Conservation (phyloP, 108 stramenopile genomes). For the Cylindrotheca closterium region DNA sequence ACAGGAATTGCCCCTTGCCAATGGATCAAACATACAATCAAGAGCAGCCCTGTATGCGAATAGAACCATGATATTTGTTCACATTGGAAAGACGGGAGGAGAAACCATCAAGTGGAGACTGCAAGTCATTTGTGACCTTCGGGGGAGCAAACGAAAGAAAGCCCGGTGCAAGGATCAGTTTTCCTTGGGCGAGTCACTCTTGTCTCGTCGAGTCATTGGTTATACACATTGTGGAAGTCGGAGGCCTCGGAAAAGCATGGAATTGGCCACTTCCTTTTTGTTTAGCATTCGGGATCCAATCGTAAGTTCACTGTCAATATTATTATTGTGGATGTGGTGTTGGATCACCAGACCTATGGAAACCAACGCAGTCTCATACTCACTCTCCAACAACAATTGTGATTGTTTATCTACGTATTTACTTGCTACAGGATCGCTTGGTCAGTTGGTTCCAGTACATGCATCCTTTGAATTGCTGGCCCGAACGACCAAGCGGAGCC, state of each 20-base stretch:
- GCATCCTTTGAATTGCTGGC: conserved; percentile 29
- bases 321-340: too few species aligned
- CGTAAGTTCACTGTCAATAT: not conserved
- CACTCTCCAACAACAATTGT: too few species aligned
- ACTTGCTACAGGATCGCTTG: conserved; percentile 15
- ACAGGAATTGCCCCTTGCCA: too few species aligned
- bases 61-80: conserved; percentile 34
- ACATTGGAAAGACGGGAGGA: conserved; percentile 38
- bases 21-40: too few species aligned
- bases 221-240: conserved; percentile 25
- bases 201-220: conserved; percentile 10
- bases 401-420: too few species aligned
- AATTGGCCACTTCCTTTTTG: conserved; percentile 18
- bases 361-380: too few species aligned
- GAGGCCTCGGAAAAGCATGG: conserved; percentile 1
- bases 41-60: too few species aligned
- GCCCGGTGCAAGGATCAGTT: conserved; percentile 18
- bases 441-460: conserved; percentile 37
- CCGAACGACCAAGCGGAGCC: conserved; percentile 19
- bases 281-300: conserved; percentile 33
- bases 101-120: conserved; percentile 41
- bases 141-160: conserved; percentile 3
- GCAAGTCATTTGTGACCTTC: conserved; percentile 18
- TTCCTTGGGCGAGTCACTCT: not conserved
- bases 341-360: too few species aligned